These are phyloP conservation scores for Puccinia polysora DNA, from an alignment of 1,284 basidiomycete species.

Conservation along the genomic window DNA sequence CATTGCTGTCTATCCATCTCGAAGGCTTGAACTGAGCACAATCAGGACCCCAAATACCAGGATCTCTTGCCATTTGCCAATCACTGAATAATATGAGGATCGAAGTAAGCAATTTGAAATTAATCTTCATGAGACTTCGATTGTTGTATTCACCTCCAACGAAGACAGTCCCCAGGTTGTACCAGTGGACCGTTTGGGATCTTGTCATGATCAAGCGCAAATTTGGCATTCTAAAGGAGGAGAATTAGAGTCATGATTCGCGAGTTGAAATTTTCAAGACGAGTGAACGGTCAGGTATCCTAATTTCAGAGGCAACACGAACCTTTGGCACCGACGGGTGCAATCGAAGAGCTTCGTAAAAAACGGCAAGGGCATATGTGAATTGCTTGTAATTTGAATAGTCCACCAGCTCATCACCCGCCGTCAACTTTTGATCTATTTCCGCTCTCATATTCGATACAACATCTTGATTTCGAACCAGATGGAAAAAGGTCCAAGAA, in stretches of 20 bases:
- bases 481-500: slow-evolving; percentile 46
- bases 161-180: slow-evolving; percentile 34
- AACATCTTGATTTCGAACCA: slow-evolving; percentile 42
- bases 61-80: slow-evolving; percentile 46
- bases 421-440: slow-evolving; percentile 37
- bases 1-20: slow-evolving; percentile 44
- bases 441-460: slow-evolving; percentile 39
- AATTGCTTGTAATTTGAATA: slow-evolving; percentile 44
- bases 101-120: background rate
- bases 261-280: too few relatives aligned
- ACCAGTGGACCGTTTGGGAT: slow-evolving; percentile 35
- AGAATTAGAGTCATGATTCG: background rate
- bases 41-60: slow-evolving; percentile 45
- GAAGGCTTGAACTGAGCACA: slow-evolving; percentile 45
- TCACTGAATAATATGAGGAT: slow-evolving; percentile 42
- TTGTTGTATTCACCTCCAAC: slow-evolving; percentile 32
- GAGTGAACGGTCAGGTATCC: too few relatives aligned
- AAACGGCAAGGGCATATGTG: slow-evolving; percentile 44
- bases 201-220: slow-evolving; percentile 43
- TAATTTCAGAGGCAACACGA: background rate
- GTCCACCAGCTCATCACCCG: slow-evolving; percentile 32
- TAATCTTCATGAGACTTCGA: background rate
- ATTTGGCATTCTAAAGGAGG: slow-evolving; percentile 39
- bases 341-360: slow-evolving; percentile 46
- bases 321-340: slow-evolving; percentile 46